A percentile compares a stretch with the other conserved stretches of the same genome.
Evolutionary conservation across 768 basidiomycete genomes (phyloP).

Genomic region (Rhizopogon sp.): DNA sequence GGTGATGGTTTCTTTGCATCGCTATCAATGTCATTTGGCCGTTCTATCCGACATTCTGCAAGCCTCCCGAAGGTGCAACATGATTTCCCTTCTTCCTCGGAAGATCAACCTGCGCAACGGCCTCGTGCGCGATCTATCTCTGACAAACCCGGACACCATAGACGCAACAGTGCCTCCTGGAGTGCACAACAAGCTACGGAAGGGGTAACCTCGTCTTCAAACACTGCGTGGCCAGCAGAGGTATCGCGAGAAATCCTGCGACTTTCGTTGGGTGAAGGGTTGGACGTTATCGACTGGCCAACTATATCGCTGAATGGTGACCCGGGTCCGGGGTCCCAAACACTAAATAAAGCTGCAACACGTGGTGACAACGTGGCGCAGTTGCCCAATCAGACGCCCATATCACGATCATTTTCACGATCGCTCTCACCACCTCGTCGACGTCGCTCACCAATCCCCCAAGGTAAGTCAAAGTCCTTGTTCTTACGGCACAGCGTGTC

Average conservation of each 20-base stretch:
- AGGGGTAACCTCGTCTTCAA: conserved; percentile 21
- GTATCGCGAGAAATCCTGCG: conserved; percentile 53
- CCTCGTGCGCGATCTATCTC: conserved; percentile 25
- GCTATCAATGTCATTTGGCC: conserved; percentile 20
- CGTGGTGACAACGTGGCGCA: conserved; percentile 13
- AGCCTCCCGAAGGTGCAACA: conserved; percentile 24
- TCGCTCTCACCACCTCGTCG: conserved; percentile 21
- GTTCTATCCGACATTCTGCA: conserved; percentile 20
- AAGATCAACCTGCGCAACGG: conserved; percentile 6
- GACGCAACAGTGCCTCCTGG: conserved; percentile 57
- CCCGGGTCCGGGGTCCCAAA: conserved; percentile 18
- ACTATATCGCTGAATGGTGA: neutral
- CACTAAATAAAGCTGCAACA: conserved; percentile 9
- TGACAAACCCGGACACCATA: conserved; percentile 30
- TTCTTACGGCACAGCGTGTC: neutral
- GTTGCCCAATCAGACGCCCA: conserved; percentile 13
- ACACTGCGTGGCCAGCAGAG: conserved; percentile 51
- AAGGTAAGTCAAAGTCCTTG: neutral
- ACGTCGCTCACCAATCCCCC: conserved; percentile 13
- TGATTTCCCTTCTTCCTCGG: conserved; percentile 10
- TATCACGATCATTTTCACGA: conserved; percentile 23
- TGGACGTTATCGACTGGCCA: neutral
- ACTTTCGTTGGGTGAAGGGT: conserved; percentile 36
- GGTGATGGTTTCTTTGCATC: conserved; percentile 18
- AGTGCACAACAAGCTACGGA: conserved; percentile 43